phyloP scores from a whole-genome alignment of 331 rosid species.

The Telfairia occidentalis region DNA sequence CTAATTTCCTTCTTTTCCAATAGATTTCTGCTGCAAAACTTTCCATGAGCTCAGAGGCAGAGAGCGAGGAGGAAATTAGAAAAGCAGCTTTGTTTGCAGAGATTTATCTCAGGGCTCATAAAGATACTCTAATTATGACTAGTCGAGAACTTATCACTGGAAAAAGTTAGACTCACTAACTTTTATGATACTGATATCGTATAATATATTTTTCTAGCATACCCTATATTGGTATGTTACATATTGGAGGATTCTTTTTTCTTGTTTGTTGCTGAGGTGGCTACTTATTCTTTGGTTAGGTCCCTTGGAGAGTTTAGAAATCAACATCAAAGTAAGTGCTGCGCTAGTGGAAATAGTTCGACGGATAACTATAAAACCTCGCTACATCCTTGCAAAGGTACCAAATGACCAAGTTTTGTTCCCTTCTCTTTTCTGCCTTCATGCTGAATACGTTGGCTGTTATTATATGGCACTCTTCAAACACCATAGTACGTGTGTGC shows the following conservation, averaged over 20 bases:
- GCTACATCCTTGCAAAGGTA: conserved; percentile 96
- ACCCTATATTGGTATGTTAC: background rate
- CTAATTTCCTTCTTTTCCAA: conserved; percentile 10
- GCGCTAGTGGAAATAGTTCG: conserved; percentile 86
- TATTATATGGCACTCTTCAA: background rate
- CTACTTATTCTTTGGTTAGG: conserved; percentile 38
- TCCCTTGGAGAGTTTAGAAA: conserved; percentile 81
- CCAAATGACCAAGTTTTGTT: conserved; percentile 15
- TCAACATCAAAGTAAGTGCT: conserved; percentile 84
- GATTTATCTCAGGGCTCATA: conserved; percentile 50
- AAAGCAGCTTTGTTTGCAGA: conserved; percentile 71
- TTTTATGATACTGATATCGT: background rate
- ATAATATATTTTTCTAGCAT: background rate
- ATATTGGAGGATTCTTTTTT: conserved; percentile 7
- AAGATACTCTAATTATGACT: conserved; percentile 77
- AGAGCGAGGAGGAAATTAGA: conserved; percentile 68
- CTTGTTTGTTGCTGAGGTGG: conserved; percentile 17
- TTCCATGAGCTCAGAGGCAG: conserved; percentile 62
- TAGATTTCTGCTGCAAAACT: conserved; percentile 85
- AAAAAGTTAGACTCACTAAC: conserved; percentile 47
- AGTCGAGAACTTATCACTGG: conserved; percentile 91
- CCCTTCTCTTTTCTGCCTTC: background rate
- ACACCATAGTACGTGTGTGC: background rate
- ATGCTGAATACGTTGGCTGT: background rate
- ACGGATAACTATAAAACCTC: conserved; percentile 61